Base-by-base conservation (phyloP, 140 eudicot species). In the Cichorium intybus region DNA sequence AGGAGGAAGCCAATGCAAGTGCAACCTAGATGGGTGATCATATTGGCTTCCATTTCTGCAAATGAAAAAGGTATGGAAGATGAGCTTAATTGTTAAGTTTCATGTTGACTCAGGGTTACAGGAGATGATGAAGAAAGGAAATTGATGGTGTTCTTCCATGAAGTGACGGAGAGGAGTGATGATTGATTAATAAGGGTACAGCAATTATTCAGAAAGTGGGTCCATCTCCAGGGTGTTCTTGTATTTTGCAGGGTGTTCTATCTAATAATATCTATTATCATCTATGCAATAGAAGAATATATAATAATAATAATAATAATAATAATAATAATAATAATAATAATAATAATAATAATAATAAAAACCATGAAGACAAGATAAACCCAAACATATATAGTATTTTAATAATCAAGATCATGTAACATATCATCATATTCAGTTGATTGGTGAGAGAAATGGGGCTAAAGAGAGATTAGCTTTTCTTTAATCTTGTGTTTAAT, bases 221-320 rank as follows among this genome's bases (percentile, higher is more conserved):
- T 65, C 86, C 75, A 21, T 68, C 53, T 70, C 76, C 70, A 79
- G 78, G 64, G 64, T 79, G 80, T 72, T 68, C 62, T 39, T 61
- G 76, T 76, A 73, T 73, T 73, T 47, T 73, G 60, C 72, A 45
- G 7, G 45, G 24, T 51, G 80, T 75, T 56, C 33, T 50, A 52
- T 41, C 43, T 56, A 47, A n/a, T n/a, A n/a, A n/a, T n/a, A n/a
- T n/a, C n/a, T n/a, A n/a, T n/a, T n/a, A n/a, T n/a, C 49, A 43
- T 51, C 31, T 51, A 70, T 70, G 61, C 43, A 68, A 22, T 45
- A n/a, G 5, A 21, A 29, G 15, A 24, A 46, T 48, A 21, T 16
- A 6, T 24, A 43, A 24, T 5, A 21, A 24, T 62, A 62, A 14
- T n/a, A n/a, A n/a, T n/a, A n/a, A n/a, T n/a, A n/a, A n/a, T n/a